Evolutionary conservation across 176 grass and related monocot genomes (phyloP).

Genomic region (Rhynchospora pubera): DNA sequence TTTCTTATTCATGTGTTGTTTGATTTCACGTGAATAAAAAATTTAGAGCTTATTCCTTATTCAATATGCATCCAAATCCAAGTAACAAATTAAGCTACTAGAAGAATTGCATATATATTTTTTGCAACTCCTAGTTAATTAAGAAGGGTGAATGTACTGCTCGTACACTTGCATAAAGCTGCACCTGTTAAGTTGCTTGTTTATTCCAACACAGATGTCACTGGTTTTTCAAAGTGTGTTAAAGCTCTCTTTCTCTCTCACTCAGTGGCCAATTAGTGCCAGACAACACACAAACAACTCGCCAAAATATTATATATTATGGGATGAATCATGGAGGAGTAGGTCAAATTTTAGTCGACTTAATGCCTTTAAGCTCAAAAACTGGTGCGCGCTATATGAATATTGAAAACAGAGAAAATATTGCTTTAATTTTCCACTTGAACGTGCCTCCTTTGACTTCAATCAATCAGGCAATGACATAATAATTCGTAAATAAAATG

Average conservation of each 20-base stretch:
- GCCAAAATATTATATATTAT: neutral
- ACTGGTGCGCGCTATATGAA: conserved; percentile 2
- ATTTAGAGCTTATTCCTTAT: no score
- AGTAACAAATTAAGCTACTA: neutral
- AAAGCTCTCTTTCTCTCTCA: neutral
- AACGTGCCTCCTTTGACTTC: neutral
- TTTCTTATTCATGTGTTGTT: no score
- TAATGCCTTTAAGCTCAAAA: neutral
- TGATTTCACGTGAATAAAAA: no score
- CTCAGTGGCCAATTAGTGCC: conserved; percentile 15
- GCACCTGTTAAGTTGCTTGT: neutral
- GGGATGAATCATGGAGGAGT: neutral
- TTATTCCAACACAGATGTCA: conserved; percentile 19
- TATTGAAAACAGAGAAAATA: conserved; percentile 3
- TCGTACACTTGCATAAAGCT: conserved; percentile 7
- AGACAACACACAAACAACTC: conserved; percentile 22
- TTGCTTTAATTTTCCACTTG: conserved; percentile 11
- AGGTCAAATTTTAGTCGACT: conserved; percentile 16
- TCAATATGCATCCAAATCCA: no score
- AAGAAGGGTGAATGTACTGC: neutral
- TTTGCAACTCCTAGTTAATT: neutral
- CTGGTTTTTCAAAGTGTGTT: conserved; percentile 14
- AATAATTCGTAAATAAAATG: neutral
- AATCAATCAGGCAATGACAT: neutral
- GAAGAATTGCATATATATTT: neutral